These are phyloP conservation scores for Fusarium chlamydosporum DNA, from an alignment of 2,329 filamentous ascomycete species.

Conservation along the genomic window DNA sequence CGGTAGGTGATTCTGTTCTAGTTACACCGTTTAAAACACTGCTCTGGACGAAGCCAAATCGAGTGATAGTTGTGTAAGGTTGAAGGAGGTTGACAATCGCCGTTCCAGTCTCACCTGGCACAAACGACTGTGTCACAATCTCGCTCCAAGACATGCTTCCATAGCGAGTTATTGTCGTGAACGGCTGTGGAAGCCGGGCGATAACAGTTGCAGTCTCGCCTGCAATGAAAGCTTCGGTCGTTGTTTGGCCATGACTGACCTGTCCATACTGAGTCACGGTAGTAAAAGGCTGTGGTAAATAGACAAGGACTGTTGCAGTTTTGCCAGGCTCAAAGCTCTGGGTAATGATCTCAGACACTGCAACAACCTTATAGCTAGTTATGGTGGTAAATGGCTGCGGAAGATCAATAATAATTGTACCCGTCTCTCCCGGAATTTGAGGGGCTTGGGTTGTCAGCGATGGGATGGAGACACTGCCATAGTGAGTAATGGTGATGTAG, in stretches of 20 bases:
- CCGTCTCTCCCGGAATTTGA: background rate
- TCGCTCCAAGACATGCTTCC: too few relatives aligned
- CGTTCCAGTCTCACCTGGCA: background rate
- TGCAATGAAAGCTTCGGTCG: background rate
- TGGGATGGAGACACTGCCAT: background rate
- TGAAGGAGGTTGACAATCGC: background rate
- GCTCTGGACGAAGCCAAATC: background rate
- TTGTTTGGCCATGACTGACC: background rate
- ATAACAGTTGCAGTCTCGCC: background rate
- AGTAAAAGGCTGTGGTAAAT: background rate
- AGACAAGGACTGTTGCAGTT: background rate
- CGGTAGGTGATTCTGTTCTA: background rate
- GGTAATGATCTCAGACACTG: background rate
- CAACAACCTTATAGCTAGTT: background rate
- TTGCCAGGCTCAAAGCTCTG: background rate
- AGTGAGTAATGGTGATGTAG: background rate
- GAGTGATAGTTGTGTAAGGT: background rate
- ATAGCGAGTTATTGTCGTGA: too few relatives aligned
- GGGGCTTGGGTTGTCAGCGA: background rate
- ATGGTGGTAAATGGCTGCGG: conserved; percentile 4
- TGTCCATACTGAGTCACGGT: conserved; percentile 1
- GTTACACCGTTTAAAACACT: background rate
- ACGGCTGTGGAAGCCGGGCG: too few relatives aligned
- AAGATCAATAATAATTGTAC: background rate
- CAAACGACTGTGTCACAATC: too few relatives aligned